phyloP scores from a whole-genome alignment of 345 rosid species.

The Moricandia moricandioides region DNA sequence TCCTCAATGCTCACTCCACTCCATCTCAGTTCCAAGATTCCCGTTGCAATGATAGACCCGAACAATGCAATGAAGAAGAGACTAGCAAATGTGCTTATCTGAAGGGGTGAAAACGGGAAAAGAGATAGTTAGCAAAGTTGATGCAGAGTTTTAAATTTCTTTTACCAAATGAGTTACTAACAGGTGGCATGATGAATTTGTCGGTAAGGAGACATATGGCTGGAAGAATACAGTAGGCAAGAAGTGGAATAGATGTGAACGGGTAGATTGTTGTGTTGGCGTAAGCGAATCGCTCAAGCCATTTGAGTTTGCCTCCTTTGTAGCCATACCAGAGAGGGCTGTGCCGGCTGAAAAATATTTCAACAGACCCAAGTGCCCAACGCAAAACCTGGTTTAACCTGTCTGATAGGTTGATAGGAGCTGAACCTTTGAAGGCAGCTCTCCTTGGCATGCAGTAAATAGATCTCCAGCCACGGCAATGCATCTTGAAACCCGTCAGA shows the following conservation, averaged over 20 bases:
- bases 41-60: conserved; percentile 73
- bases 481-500: conserved; percentile 97
- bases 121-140: background rate
- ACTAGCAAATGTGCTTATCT: conserved; percentile 88
- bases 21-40: conserved; percentile 90
- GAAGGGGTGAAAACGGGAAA: background rate
- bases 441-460: conserved; percentile 93
- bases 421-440: conserved; percentile 95
- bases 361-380: conserved; percentile 99
- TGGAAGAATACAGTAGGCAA: conserved; percentile 89
- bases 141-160: background rate
- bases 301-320: conserved; percentile 89
- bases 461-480: conserved; percentile 97
- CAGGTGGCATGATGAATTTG: conserved; percentile 95
- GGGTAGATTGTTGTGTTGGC: conserved; percentile 93
- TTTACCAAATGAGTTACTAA: background rate
- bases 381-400: conserved; percentile 95
- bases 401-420: conserved; percentile 94
- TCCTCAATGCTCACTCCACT: conserved; percentile 98
- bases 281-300: conserved; percentile 92
- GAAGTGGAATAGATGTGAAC: conserved; percentile 86
- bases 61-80: conserved; percentile 85
- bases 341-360: conserved; percentile 95
- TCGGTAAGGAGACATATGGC: conserved; percentile 94
- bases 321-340: conserved; percentile 87